A percentile compares a stretch with the other conserved stretches of the same genome.
Evolutionary conservation across 2,329 filamentous ascomycete species (phyloP).

Genomic region (Penicillium sp.): DNA sequence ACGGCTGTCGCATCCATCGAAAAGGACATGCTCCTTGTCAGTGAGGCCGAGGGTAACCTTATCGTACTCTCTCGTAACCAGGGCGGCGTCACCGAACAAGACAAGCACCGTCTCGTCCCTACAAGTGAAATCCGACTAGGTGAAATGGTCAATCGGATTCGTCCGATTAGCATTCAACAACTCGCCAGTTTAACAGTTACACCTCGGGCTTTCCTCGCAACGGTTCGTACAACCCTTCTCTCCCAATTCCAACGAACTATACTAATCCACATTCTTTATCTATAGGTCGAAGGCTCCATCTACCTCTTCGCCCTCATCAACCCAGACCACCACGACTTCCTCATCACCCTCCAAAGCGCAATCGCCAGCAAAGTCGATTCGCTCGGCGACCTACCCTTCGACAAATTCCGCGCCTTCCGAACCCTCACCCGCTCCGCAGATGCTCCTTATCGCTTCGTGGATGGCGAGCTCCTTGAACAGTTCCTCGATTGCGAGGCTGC

Average conservation of each 20-base stretch:
- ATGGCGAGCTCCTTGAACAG: slow-evolving; percentile 86
- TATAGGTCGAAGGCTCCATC: slow-evolving; percentile 83
- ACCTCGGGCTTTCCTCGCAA: slow-evolving; percentile 86
- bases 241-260: not conserved
- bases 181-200: slow-evolving; percentile 70
- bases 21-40: slow-evolving; percentile 76
- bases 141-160: slow-evolving; percentile 91
- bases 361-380: slow-evolving; percentile 71
- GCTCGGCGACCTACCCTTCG: slow-evolving; percentile 77
- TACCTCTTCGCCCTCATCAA: slow-evolving; percentile 87
- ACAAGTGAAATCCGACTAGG: slow-evolving; percentile 84
- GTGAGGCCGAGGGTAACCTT: slow-evolving; percentile 87
- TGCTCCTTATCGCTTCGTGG: slow-evolving; percentile 84
- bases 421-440: slow-evolving; percentile 72
- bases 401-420: slow-evolving; percentile 80
- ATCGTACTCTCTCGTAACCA: slow-evolving; percentile 77
- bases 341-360: slow-evolving; percentile 79
- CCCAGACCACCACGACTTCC: slow-evolving; percentile 73
- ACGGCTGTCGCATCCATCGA: slow-evolving; percentile 78
- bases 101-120: slow-evolving; percentile 72
- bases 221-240: slow-evolving; percentile 65
- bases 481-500: slow-evolving; percentile 75
- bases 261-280: slow-evolving; percentile 2
- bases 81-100: slow-evolving; percentile 75
- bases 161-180: slow-evolving; percentile 71